phyloP scores from a whole-genome alignment of 805 yeast species.

The Wickerhamomyces sydowiorum region DNA sequence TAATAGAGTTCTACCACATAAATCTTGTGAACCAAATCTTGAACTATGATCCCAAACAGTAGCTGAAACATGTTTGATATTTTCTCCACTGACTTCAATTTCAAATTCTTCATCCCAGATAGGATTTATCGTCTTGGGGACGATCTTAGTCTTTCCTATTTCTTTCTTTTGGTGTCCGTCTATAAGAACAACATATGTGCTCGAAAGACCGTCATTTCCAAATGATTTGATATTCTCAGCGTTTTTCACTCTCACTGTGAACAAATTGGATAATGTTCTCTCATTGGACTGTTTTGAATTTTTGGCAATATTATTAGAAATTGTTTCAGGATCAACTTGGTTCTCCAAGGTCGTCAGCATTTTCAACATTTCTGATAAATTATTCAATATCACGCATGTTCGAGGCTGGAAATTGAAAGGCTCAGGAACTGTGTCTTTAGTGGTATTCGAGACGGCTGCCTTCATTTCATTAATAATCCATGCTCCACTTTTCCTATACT shows the following conservation, averaged over 20 bases:
- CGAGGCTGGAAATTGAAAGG: slow-evolving; percentile 54
- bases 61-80: slow-evolving; percentile 43
- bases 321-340: slow-evolving; percentile 49
- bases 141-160: slow-evolving; percentile 64
- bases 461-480: slow-evolving; percentile 50
- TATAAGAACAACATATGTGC: slow-evolving; percentile 56
- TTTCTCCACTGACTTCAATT: slow-evolving; percentile 31
- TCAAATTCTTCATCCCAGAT: slow-evolving; percentile 89
- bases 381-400: slow-evolving; percentile 74
- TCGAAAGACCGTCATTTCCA: slow-evolving; percentile 40
- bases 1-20: slow-evolving; percentile 60
- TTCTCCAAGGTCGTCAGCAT: slow-evolving; percentile 50
- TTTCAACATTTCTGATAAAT: slow-evolving; percentile 46
- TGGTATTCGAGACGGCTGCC: slow-evolving; percentile 38
- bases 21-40: slow-evolving; percentile 45
- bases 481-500: slow-evolving; percentile 24
- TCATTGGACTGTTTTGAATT: slow-evolving; percentile 22
- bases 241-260: slow-evolving; percentile 54
- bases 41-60: slow-evolving; percentile 67
- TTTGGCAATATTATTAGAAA: slow-evolving; percentile 34
- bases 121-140: slow-evolving; percentile 60
- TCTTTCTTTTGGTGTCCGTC: slow-evolving; percentile 50
- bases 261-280: slow-evolving; percentile 40
- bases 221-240: slow-evolving; percentile 56
- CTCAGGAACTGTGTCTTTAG: slow-evolving; percentile 33